These are phyloP conservation scores for Eleusine coracana DNA, from an alignment of 176 grass and related monocot species.

Conservation along the genomic window DNA sequence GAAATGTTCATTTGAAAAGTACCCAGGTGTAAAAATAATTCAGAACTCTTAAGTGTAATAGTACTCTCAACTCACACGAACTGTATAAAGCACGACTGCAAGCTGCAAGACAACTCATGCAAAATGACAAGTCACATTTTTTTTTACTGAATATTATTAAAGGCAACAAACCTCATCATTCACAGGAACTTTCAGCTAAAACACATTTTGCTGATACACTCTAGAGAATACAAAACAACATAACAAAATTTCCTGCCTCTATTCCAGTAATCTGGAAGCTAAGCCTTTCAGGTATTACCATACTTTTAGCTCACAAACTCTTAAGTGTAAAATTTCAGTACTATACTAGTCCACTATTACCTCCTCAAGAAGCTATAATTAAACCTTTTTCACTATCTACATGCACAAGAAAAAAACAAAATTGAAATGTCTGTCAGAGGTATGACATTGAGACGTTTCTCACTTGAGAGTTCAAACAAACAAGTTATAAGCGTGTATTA, in stretches of 20 bases:
- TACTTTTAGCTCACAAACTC: conserved; percentile 29
- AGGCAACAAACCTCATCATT: neutral
- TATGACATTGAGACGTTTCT: neutral
- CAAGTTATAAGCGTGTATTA: neutral
- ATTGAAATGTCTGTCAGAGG: conserved; percentile 1
- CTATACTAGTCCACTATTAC: neutral
- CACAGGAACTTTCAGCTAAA: neutral
- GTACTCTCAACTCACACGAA: neutral
- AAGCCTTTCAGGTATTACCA: neutral
- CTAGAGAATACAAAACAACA: neutral
- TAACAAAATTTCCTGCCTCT: conserved; percentile 18
- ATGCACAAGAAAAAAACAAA: conserved; percentile 15
- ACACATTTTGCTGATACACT: conserved; percentile 25
- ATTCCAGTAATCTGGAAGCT: conserved; percentile 21
- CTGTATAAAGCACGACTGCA: neutral
- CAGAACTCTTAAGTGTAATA: neutral
- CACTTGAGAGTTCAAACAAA: conserved; percentile 17
- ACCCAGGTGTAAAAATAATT: neutral
- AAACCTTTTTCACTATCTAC: neutral
- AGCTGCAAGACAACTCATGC: neutral
- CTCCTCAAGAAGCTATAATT: conserved; percentile 14
- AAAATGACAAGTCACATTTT: neutral
- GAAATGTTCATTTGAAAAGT: neutral
- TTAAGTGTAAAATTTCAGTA: conserved; percentile 2
- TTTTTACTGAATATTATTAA: neutral